Base-by-base conservation (phyloP, 371 early-diverging fungal species). In the Mortierella sp. region DNA sequence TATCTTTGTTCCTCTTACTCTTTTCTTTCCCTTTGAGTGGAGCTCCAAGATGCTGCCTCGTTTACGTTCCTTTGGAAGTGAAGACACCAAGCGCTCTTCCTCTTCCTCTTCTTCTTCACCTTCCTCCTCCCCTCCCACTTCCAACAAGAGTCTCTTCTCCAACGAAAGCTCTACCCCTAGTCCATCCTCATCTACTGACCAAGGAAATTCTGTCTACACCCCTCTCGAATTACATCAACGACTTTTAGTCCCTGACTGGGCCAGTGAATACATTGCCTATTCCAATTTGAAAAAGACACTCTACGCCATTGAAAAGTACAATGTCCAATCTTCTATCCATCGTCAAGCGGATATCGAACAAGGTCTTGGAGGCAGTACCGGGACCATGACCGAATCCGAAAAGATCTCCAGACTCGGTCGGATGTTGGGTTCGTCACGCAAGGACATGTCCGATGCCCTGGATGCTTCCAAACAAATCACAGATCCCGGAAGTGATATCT, bases 201-300 rank as follows among this genome's bases (percentile, higher is more conserved):
- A 5, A 37, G 37, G 37, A 3, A 37, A 5, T 9, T 37, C 9
- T 37, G 37, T 37, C 37, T 37, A 37, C 9, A 37, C 37, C 37
- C 37, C 37, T 37, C 37, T 37, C 37, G 37, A 37, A 37, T 37
- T 37, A 3, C 37, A 37, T 37, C 37, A 37, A 37, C 45, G 25
- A 44, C 6, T 26, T 15, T 25, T 62, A 79, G 79, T 79, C n/a
- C 79, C 79, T 29, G 79, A 79, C 61, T 79, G 79, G 79, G 79
- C 79, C 60, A 72, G 46, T 60, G 79, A 72, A 45, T 79, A 79
- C 70, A 55, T 79, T 46, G 79, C 79, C n/a, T 79, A 79, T 25
- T 72, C 79, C 14, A 66, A 72, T 23, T 60, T 79, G 9, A 79
- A 79, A 46, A 79, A 79, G 70, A 79, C 70, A 0, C 73, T 79